Percentiles rank a stretch among this genome's conserved stretches.
Evolutionary conservation across 192 early-diverging fungal species (phyloP).

Genomic region (Dispira simplex): DNA sequence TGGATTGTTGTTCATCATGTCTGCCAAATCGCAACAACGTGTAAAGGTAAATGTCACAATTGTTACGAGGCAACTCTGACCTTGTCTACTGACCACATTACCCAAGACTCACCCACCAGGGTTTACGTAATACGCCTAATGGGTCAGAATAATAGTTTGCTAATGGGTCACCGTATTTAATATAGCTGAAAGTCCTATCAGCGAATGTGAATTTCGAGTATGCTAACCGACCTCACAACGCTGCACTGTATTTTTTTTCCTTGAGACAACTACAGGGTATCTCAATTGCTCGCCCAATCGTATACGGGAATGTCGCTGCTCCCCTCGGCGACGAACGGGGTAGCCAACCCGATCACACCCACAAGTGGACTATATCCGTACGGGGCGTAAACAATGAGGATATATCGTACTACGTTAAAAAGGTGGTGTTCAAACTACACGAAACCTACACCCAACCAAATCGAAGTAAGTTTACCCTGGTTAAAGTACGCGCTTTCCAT

Average conservation of each 20-base stretch:
- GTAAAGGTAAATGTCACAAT: slow-evolving; percentile 7
- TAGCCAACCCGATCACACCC: slow-evolving; percentile 75
- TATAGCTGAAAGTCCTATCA: background rate
- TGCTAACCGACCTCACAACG: background rate
- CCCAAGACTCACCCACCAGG: background rate
- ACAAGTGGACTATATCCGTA: slow-evolving; percentile 89
- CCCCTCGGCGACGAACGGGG: slow-evolving; percentile 46
- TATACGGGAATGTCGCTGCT: slow-evolving; percentile 74
- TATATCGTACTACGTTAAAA: slow-evolving; percentile 66
- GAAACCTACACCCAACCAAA: slow-evolving; percentile 66
- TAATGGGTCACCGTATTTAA: background rate
- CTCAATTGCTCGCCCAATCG: slow-evolving; percentile 55
- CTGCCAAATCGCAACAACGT: slow-evolving; percentile 1
- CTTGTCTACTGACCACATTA: background rate
- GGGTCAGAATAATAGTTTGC: background rate
- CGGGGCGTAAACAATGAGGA: slow-evolving; percentile 77
- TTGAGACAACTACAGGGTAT: slow-evolving; percentile 28
- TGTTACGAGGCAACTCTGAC: no score
- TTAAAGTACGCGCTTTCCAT: no score
- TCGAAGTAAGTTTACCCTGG: slow-evolving; percentile 26
- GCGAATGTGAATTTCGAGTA: background rate
- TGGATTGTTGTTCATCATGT: background rate
- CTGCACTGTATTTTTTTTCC: background rate
- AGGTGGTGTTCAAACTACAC: slow-evolving; percentile 90
- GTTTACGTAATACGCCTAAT: background rate